Evolutionary conservation across 192 early-diverging fungal genomes (phyloP).

Genomic region (Backusella australiensis): DNA sequence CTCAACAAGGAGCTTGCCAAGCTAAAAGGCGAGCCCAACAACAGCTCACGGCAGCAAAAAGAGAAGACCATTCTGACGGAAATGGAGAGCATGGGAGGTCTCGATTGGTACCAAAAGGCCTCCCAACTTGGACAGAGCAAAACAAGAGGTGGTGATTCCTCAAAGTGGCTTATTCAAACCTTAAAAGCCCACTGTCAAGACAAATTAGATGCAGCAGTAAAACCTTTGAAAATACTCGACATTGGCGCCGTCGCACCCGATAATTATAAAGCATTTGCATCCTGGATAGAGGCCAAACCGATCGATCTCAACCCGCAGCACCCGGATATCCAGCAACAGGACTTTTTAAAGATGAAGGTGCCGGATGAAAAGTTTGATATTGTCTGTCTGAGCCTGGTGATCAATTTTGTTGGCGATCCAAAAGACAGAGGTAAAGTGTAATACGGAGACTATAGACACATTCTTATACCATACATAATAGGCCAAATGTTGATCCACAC

Average conservation of each 20-base stretch:
- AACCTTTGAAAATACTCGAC: constrained; percentile 66
- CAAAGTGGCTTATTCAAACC: constrained; percentile 74
- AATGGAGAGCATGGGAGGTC: constrained; percentile 76
- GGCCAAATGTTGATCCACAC: constrained; percentile 37
- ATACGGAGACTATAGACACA: neutral
- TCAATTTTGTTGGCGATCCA: constrained; percentile 88
- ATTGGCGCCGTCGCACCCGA: constrained; percentile 78
- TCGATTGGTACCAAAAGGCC: constrained; percentile 88
- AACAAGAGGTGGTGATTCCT: constrained; percentile 76
- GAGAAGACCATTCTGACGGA: constrained; percentile 39
- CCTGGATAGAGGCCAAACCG: constrained; percentile 69
- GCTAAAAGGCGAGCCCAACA: constrained; percentile 25
- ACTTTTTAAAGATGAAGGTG: constrained; percentile 74
- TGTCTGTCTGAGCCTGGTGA: constrained; percentile 77
- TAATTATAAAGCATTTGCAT: constrained; percentile 66
- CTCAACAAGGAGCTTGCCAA: constrained; percentile 76
- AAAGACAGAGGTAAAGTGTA: constrained; percentile 54
- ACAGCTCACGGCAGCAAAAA: constrained; percentile 17
- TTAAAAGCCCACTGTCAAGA: constrained; percentile 31
- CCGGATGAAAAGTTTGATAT: constrained; percentile 66
- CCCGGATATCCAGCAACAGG: constrained; percentile 67
- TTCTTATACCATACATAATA: constrained; percentile 11
- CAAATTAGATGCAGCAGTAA: neutral
- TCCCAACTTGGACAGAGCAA: constrained; percentile 80
- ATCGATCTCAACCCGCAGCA: constrained; percentile 91